A percentile compares a stretch with the other conserved stretches of the same genome.
phyloP scores from a whole-genome alignment of 208 protist genomes.

The Trypanosoma caninum region DNA sequence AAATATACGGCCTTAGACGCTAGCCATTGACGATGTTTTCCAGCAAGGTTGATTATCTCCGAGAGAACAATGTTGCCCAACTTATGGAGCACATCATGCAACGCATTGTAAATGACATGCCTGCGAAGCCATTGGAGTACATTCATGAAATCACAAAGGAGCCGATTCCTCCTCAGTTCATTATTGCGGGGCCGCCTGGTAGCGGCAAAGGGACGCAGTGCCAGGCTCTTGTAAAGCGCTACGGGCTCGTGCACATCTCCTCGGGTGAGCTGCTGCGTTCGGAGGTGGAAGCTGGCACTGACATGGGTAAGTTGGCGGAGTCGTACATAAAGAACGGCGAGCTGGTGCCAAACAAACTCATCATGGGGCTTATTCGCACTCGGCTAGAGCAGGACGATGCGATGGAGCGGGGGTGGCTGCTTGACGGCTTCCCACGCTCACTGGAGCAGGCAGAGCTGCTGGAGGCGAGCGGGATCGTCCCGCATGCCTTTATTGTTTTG shows the following conservation, averaged over 20 bases:
- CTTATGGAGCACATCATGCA: slow-evolving; percentile 84
- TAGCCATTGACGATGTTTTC: slow-evolving; percentile 31
- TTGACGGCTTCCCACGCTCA: slow-evolving; percentile 91
- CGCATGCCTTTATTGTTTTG: slow-evolving; percentile 65
- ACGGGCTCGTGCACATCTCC: slow-evolving; percentile 74
- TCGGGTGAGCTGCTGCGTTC: slow-evolving; percentile 80
- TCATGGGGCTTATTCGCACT: slow-evolving; percentile 60
- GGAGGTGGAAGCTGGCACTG: slow-evolving; percentile 52
- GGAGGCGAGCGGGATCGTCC: slow-evolving; percentile 57
- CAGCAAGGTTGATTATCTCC: slow-evolving; percentile 66
- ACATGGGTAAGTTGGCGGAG: slow-evolving; percentile 55
- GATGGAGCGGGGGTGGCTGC: slow-evolving; percentile 78
- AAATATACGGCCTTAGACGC: background rate
- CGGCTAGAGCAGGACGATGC: slow-evolving; percentile 71
- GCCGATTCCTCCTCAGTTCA: slow-evolving; percentile 61
- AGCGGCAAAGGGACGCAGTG: slow-evolving; percentile 84
- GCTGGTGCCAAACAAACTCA: slow-evolving; percentile 75
- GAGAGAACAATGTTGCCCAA: slow-evolving; percentile 68
- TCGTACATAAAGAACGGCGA: slow-evolving; percentile 60
- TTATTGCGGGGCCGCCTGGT: slow-evolving; percentile 78
- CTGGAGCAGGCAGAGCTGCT: slow-evolving; percentile 71
- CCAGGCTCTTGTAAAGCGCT: slow-evolving; percentile 35
- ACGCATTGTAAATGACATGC: slow-evolving; percentile 59
- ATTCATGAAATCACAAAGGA: slow-evolving; percentile 47
- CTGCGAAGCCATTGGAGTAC: slow-evolving; percentile 55